Conservation (phyloP, 1,139 yeast genomes). For the Hansenula sp. region DNA sequence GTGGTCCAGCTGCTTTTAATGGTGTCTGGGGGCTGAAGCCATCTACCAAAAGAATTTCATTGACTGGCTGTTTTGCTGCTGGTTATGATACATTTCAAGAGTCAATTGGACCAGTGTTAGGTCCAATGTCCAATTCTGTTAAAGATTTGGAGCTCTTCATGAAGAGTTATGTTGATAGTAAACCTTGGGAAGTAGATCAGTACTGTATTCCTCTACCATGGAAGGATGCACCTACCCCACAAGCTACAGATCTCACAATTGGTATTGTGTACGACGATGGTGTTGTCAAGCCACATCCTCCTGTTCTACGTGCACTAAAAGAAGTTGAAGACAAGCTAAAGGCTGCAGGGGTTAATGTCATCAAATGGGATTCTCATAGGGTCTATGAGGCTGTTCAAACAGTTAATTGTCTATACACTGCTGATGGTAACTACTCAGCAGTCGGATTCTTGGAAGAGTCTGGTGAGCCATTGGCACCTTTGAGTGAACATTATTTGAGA, state of each 20-base stretch:
- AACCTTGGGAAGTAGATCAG: slow-evolving; percentile 58
- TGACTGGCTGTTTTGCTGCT: slow-evolving; percentile 46
- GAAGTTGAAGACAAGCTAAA: slow-evolving; percentile 35
- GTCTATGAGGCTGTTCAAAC: slow-evolving; percentile 48
- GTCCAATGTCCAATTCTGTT: slow-evolving; percentile 57
- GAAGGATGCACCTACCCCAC: slow-evolving; percentile 46
- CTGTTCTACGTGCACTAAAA: slow-evolving; percentile 45
- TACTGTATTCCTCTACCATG: slow-evolving; percentile 52
- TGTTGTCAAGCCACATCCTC: slow-evolving; percentile 52
- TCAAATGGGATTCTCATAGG: slow-evolving; percentile 49
- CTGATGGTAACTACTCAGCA: slow-evolving; percentile 62
- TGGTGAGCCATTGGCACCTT: slow-evolving; percentile 62
- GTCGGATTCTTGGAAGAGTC: slow-evolving; percentile 47
- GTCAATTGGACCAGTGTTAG: slow-evolving; percentile 46
- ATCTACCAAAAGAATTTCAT: slow-evolving; percentile 56
- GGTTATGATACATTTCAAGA: slow-evolving; percentile 33
- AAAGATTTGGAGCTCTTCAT: slow-evolving; percentile 66
- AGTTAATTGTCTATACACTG: slow-evolving; percentile 34
- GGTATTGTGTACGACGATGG: slow-evolving; percentile 45
- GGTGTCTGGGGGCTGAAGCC: slow-evolving; percentile 71
- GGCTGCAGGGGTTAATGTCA: slow-evolving; percentile 40
- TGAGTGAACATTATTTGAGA: slow-evolving; percentile 57
- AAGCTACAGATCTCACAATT: slow-evolving; percentile 36
- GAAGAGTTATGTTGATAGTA: slow-evolving; percentile 50
- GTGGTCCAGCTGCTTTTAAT: slow-evolving; percentile 72